These are phyloP conservation scores for Quercus bicolor DNA, from an alignment of 306 rosid species.

Conservation along the genomic window DNA sequence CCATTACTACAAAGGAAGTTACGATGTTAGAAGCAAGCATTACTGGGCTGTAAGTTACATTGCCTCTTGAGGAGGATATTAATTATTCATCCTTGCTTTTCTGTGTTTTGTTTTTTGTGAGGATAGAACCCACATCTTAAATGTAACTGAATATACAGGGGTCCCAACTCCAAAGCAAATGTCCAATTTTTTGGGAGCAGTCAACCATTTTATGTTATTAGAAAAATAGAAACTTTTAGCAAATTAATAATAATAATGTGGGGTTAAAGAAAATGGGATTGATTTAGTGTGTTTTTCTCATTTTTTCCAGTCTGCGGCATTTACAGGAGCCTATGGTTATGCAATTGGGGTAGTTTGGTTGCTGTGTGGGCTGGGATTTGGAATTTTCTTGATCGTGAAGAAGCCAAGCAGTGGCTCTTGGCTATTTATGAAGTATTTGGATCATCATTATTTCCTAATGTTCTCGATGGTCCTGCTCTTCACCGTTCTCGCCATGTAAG, in stretches of 20 bases:
- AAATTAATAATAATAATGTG: neutral
- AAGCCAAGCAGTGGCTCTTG: conserved; percentile 27
- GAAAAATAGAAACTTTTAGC: neutral
- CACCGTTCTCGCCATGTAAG: conserved; percentile 59
- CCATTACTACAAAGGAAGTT: conserved; percentile 55
- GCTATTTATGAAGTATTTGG: conserved; percentile 25
- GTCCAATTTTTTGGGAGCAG: neutral
- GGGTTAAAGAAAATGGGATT: conserved; percentile 20
- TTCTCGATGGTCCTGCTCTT: conserved; percentile 45
- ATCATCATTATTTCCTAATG: conserved; percentile 31
- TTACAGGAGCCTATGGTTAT: conserved; percentile 80
- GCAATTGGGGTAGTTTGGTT: conserved; percentile 64
- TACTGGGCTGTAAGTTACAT: conserved; percentile 60
- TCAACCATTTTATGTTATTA: neutral
- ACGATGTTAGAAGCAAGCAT: conserved; percentile 50
- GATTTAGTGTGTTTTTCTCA: conserved; percentile 43
- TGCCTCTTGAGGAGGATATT: neutral
- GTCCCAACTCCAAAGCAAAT: neutral
- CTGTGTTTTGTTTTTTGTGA: neutral
- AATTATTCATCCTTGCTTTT: too few species aligned
- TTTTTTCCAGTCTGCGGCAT: conserved; percentile 86
- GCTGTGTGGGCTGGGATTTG: conserved; percentile 47
- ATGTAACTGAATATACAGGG: neutral
- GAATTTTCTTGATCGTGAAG: conserved; percentile 39
- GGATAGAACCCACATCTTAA: neutral